Base-by-base conservation (phyloP, 2,329 filamentous ascomycete species). In the Sclerotinia nivalis region DNA sequence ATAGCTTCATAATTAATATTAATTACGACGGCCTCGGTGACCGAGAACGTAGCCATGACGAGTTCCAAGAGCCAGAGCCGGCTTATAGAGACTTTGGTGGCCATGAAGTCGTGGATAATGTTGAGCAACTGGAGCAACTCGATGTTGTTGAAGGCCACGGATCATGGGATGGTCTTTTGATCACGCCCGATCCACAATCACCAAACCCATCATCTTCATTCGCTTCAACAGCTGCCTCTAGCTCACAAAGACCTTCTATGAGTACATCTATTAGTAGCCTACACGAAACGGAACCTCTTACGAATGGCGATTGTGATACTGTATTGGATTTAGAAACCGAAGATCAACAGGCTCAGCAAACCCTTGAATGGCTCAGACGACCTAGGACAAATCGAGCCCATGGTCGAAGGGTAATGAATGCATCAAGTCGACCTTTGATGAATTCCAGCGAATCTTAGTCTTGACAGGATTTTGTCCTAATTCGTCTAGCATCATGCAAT, bases 131-230 rank as follows among this genome's bases (percentile, higher is more conserved):
- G 73, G 70, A 66, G 71, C 74, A 68, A 71, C 71, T 47, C 73
- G 70, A 65, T 34, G 72, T 91, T 12, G 90, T 91, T 12, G 90
- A 81, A 68, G 84, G 83, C 52, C 85, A 88, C 72, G 84, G 85
- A 64, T 84, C 84, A 1, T 97, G 94, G 94, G 91, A 95, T 71
- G 93, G 89, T 4, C 88, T 97, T 67, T 83, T 93, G 70, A 90
- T 97, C 71, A 90, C 91, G 0, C 92, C 93, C 0, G 93, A 97
- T 78, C 89, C 91, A 22, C 90, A 92, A 72, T 86, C 92, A 3
- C 93, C 93, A 0, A 96, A 91, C 75, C 87, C 88, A 2, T 88
- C 91, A 43, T 94, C 93, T 0, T 97, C 93, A 0, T 97, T 97
- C 78, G 75, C 75, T 50, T 78, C 77, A 40, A 70, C 76, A n/a